These are phyloP conservation scores for Prunus kanzakura DNA, from an alignment of 306 rosid genomes.

Conservation along the genomic window DNA sequence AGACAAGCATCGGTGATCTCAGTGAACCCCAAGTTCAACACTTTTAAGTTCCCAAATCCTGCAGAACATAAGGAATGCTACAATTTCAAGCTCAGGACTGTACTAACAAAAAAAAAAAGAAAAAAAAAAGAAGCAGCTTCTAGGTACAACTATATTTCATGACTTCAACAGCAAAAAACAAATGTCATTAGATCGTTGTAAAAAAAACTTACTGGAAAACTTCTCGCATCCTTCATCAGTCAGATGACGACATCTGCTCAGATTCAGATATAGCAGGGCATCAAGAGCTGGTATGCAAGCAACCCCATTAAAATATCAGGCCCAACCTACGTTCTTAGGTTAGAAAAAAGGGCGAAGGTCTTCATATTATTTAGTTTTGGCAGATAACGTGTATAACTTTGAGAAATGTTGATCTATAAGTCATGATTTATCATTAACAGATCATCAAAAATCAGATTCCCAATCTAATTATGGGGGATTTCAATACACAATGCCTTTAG, in stretches of 20 bases:
- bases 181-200: slow-evolving; percentile 4
- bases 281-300: slow-evolving; percentile 59
- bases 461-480: background rate
- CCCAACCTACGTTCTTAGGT: background rate
- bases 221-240: slow-evolving; percentile 62
- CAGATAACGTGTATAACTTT: background rate
- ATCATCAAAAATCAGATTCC: background rate
- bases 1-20: slow-evolving; percentile 68
- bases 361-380: background rate
- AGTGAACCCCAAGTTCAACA: slow-evolving; percentile 76
- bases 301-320: slow-evolving; percentile 18
- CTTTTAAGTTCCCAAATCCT: slow-evolving; percentile 74
- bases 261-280: slow-evolving; percentile 67
- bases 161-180: background rate
- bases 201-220: slow-evolving; percentile 68
- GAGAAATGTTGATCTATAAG: background rate
- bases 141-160: slow-evolving; percentile 2
- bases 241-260: slow-evolving; percentile 67
- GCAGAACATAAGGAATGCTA: slow-evolving; percentile 24
- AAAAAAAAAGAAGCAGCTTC: slow-evolving; percentile 7
- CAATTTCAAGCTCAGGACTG: background rate
- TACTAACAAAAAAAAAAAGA: background rate
- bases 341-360: background rate
- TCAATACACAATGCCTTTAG: background rate
- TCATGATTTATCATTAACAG: background rate